phyloP scores from a whole-genome alignment of 148 eudicot species.

The Bassia scoparia region DNA sequence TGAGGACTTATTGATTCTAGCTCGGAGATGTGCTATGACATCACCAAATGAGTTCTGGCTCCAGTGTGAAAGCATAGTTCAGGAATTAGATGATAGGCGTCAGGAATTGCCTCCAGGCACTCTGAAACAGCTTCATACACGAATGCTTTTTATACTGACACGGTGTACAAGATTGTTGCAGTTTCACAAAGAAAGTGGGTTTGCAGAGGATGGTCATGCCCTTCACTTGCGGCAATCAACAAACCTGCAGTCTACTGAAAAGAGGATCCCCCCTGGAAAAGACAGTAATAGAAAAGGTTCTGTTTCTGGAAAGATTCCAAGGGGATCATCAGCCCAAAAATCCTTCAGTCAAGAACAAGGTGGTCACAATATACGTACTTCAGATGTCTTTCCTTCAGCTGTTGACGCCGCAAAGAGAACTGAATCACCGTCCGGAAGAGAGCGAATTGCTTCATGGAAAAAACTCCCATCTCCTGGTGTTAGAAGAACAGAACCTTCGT shows the following conservation, averaged over 20 bases:
- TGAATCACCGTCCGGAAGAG: conserved; percentile 55
- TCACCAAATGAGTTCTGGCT: conserved; percentile 96
- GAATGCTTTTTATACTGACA: conserved; percentile 97
- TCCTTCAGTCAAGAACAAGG: conserved; percentile 87
- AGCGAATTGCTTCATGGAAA: conserved; percentile 91
- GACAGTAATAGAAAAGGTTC: conserved; percentile 39
- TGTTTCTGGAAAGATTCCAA: conserved; percentile 40
- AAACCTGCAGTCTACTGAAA: conserved; percentile 58
- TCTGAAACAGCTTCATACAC: conserved; percentile 94
- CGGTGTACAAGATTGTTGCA: conserved; percentile 95
- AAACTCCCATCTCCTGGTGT: conserved; percentile 76
- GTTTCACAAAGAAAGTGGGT: conserved; percentile 97
- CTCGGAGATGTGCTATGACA: conserved; percentile 88
- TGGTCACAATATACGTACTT: conserved; percentile 37
- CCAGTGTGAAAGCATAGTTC: conserved; percentile 95
- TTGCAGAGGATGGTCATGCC: conserved; percentile 76
- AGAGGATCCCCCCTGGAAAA: conserved; percentile 38
- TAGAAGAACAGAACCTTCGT: conserved; percentile 48
- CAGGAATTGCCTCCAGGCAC: conserved; percentile 88
- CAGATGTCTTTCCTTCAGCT: conserved; percentile 38
- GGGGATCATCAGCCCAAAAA: conserved; percentile 52
- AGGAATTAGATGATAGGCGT: conserved; percentile 93
- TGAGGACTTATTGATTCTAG: conserved; percentile 85
- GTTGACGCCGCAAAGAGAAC: conserved; percentile 38
- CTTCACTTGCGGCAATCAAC: conserved; percentile 75